Evolutionary conservation across 768 basidiomycete genomes (phyloP).

Genomic region (Ramaria sp.): DNA sequence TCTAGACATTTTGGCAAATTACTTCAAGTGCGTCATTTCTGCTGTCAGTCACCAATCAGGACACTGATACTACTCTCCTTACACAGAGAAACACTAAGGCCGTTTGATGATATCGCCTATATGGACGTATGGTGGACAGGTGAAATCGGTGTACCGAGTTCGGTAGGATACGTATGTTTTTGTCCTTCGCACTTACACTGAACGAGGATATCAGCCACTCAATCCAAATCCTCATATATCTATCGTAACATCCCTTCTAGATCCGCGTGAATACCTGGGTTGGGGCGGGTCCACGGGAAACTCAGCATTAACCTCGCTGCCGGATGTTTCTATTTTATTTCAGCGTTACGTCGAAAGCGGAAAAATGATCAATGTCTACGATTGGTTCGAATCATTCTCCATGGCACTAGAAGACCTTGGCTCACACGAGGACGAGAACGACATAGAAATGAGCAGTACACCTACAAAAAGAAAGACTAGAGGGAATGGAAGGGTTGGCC

Average conservation of each 20-base stretch:
- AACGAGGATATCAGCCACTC: background rate
- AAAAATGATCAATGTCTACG: constrained; percentile 76
- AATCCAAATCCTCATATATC: constrained; percentile 8
- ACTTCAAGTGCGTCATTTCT: constrained; percentile 32
- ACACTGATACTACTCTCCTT: background rate
- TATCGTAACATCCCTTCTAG: constrained; percentile 6
- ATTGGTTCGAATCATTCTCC: constrained; percentile 78
- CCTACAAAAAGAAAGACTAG: constrained; percentile 13
- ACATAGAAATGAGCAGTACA: constrained; percentile 11
- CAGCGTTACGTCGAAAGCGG: constrained; percentile 68
- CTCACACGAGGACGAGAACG: constrained; percentile 22
- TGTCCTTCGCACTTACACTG: background rate
- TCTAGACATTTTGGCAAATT: constrained; percentile 40
- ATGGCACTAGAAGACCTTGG: constrained; percentile 42
- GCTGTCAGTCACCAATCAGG: background rate
- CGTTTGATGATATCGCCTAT: constrained; percentile 2
- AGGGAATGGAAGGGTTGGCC: constrained; percentile 39
- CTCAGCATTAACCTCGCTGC: constrained; percentile 24
- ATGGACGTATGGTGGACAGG: constrained; percentile 5
- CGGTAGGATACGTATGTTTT: background rate
- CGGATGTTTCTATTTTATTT: constrained; percentile 72
- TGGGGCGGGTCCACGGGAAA: background rate
- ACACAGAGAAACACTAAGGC: background rate
- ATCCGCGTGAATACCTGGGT: constrained; percentile 4
- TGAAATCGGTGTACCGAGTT: background rate